phyloP scores from a whole-genome alignment of 306 rosid genomes.

The Leucaena leucocephala region DNA sequence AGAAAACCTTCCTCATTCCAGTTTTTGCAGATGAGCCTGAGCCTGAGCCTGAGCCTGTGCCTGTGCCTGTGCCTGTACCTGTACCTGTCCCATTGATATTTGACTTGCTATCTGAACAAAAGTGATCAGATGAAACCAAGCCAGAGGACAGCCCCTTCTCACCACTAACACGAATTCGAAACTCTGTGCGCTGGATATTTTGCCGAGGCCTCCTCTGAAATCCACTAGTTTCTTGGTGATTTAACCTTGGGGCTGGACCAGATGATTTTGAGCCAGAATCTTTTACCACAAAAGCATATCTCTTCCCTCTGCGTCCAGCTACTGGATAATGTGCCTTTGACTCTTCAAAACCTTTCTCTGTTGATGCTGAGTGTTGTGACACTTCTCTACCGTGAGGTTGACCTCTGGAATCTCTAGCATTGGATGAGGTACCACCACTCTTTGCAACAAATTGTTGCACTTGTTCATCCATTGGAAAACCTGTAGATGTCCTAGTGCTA shows the following conservation, averaged over 20 bases:
- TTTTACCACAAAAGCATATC: slow-evolving; percentile 63
- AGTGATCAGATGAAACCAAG: slow-evolving; percentile 48
- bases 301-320: slow-evolving; percentile 76
- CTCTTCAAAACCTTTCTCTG: slow-evolving; percentile 56
- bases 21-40: slow-evolving; percentile 44
- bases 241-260: slow-evolving; percentile 54
- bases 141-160: slow-evolving; percentile 62
- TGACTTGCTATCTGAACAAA: slow-evolving; percentile 53
- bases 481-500: slow-evolving; percentile 45
- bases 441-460: slow-evolving; percentile 48
- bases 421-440: slow-evolving; percentile 35
- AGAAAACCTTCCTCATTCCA: slow-evolving; percentile 56
- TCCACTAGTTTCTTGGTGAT: slow-evolving; percentile 55
- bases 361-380: slow-evolving; percentile 47
- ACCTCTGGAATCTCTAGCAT: slow-evolving; percentile 54
- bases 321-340: slow-evolving; percentile 49
- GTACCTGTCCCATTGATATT: slow-evolving; percentile 54
- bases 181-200: slow-evolving; percentile 75
- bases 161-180: slow-evolving; percentile 72
- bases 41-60: slow-evolving; percentile 37
- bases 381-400: slow-evolving; percentile 46
- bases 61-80: slow-evolving; percentile 37
- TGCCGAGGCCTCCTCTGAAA: slow-evolving; percentile 70
- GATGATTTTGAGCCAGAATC: slow-evolving; percentile 61
- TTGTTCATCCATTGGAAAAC: slow-evolving; percentile 47